Base-by-base conservation (phyloP, 2,329 filamentous ascomycete species). In the Ascocoryne sarcoides region DNA sequence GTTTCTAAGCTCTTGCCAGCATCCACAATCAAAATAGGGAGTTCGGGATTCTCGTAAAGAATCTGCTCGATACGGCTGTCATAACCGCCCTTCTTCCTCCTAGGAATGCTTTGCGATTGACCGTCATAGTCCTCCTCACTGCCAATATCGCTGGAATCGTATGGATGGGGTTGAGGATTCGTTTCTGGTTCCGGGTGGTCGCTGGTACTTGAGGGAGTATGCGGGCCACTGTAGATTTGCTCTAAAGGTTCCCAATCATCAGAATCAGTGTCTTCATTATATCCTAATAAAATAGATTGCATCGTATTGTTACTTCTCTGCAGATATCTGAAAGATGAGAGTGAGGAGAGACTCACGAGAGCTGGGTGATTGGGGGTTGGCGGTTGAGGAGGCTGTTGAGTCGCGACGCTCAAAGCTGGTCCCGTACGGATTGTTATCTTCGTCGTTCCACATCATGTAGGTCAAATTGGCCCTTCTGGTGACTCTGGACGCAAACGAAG, bases 351-450 rank as follows among this genome's bases (percentile, higher is more conserved):
- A 69, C 75, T 72, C 67, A 83, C 75, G 51, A 51, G 54, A 55
- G 32, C 52, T 45, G 34, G 80, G 79, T 29, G 81, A 35, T 32
- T 40, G 18, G 23, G 80, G 77, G 58, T 82, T 78, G 15, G 71
- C 70, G 32, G 71, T 68, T 21, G 82, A 82, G 19, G 82, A 86
- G 33, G 78, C 73, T 61, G 83, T 78, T 47, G 84, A 85, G 63
- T 93, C 85, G 56, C 85, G 79, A 55, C 84, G 83, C 62, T 92
- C 85, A 68, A 94, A 95, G 63, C 86, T 90, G 56, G 71, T 77
- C 50, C 88, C 89, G 60, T 96, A 95, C 4, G 90, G 90, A 62
- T 96, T 96, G 67, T 96, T 96, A 60, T 96, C 87, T 67, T 96
- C 90, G 70, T 96, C 89, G 73, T 95, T 93, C 90, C 90, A 96